Evolutionary conservation across 2,329 filamentous ascomycete species (phyloP), one percentile per base, ranked within the genome.

Genomic region (Calonectria multiphialidica): DNA sequence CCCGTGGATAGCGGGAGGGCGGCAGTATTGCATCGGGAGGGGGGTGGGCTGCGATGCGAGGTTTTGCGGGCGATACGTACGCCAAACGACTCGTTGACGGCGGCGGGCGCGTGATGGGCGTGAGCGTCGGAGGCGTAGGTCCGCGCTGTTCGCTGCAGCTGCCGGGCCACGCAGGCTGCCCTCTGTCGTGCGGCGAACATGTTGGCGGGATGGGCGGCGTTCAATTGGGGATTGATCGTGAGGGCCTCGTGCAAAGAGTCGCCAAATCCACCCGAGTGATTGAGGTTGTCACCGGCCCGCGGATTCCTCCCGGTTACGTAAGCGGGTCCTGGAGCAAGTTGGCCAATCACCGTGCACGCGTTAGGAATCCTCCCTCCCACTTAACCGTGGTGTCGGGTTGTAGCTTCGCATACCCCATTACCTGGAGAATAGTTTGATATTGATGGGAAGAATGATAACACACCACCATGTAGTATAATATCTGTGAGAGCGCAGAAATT

Each of bases 51-150:
- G 66, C 59, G 67, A 47, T 73, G 72, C 70, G 76, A 76, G 72
- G 74, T 70, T 76, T 70, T 77, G 72, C 37, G 70, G 72, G 50
- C 40, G 59, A 66, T 71, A 86, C 89, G 72, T 90, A 91, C 90
- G 77, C 90, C 89, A 78, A 91, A 85, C 71, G 86, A 84, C 83
- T 91, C 90, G 77, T 88, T 86, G 72, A 86, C 87, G 73, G 84
- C 82, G 76, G 85, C 85, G 71, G 85, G 82, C 76, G 87, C 83
- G 80, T 87, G 85, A 76, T 87, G 84, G 72, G 82, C 85, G 78
- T 89, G 88, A 81, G 84, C 83, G 75, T 88, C 86, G 80, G 89
- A 91, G 76, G 88, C 89, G 81, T 91, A 90, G 72, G 84, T 84
- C 79, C 89, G 87, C 75, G 84, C 81, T 75, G 81, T 78, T 71